phyloP scores from a whole-genome alignment of 2,329 filamentous ascomycete species.

The Alternaria arborescens region DNA sequence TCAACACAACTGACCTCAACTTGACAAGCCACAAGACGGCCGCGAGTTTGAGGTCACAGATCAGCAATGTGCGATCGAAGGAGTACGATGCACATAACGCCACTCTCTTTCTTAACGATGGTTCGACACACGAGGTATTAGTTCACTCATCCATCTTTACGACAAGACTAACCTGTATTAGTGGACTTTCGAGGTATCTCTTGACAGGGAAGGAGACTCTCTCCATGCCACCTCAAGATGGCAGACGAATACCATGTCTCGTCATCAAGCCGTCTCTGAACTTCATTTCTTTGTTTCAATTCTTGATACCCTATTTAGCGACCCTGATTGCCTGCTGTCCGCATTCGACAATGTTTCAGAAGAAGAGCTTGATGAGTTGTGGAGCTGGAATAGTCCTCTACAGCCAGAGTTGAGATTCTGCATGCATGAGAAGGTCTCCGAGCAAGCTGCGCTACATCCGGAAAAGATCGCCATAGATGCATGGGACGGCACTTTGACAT shows the following conservation, averaged over 20 bases:
- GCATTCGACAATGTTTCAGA: constrained; percentile 29
- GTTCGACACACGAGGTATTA: constrained; percentile 41
- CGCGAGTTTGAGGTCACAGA: constrained; percentile 24
- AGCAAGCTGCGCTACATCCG: constrained; percentile 47
- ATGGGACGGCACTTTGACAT: constrained; percentile 50
- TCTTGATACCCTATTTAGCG: constrained; percentile 48
- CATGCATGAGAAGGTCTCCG: constrained; percentile 58
- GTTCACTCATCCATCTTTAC: neutral
- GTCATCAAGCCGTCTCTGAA: constrained; percentile 55
- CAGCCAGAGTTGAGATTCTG: constrained; percentile 56
- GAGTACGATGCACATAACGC: constrained; percentile 15
- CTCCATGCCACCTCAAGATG: constrained; percentile 55
- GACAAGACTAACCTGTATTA: constrained; percentile 17
- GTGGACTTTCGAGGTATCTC: constrained; percentile 42
- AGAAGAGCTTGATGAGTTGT: constrained; percentile 57
- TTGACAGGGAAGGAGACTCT: constrained; percentile 33
- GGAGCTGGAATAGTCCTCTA: constrained; percentile 58
- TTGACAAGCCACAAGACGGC: constrained; percentile 24
- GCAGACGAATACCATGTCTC: constrained; percentile 53
- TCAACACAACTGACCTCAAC: constrained; percentile 30
- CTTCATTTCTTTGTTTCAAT: constrained; percentile 54
- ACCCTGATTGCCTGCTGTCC: constrained; percentile 23
- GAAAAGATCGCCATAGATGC: constrained; percentile 51
- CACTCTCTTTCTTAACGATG: constrained; percentile 40
- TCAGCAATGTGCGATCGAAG: constrained; percentile 24